These are phyloP conservation scores for Aphanomyces stellatus DNA, from an alignment of 352 stramenopile species.

Conservation along the genomic window DNA sequence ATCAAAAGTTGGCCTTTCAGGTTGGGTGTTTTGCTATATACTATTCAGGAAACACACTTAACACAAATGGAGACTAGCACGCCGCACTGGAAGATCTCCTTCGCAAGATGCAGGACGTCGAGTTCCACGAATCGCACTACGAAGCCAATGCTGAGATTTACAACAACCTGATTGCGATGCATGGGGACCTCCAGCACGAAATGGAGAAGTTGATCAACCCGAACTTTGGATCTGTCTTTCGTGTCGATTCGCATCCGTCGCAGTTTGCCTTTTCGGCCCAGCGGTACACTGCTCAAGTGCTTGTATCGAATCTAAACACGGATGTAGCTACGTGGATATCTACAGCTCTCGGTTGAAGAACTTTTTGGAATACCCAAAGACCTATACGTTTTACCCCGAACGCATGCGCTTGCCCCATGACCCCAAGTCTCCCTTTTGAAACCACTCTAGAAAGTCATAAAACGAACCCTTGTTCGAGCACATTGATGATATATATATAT, in stretches of 20 bases:
- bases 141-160: constrained; percentile 30
- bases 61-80: background rate
- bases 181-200: constrained; percentile 46
- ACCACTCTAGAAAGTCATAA: background rate
- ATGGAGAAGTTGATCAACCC: constrained; percentile 79
- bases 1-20: constrained; percentile 56
- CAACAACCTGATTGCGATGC: constrained; percentile 53
- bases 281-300: no score
- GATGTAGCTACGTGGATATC: constrained; percentile 72
- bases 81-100: constrained; percentile 48
- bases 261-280: constrained; percentile 83
- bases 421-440: background rate
- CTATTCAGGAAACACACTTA: no score
- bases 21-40: no score
- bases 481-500: background rate
- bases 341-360: constrained; percentile 83
- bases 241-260: constrained; percentile 69
- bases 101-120: constrained; percentile 50
- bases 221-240: constrained; percentile 85
- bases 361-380: constrained; percentile 68
- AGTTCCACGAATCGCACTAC: constrained; percentile 32
- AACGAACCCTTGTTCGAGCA: background rate
- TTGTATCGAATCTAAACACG: no score
- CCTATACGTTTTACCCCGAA: constrained; percentile 80
- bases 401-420: constrained; percentile 55